Evolutionary conservation across 1,284 basidiomycete genomes (phyloP).

Genomic region (Puccinia coronata): DNA sequence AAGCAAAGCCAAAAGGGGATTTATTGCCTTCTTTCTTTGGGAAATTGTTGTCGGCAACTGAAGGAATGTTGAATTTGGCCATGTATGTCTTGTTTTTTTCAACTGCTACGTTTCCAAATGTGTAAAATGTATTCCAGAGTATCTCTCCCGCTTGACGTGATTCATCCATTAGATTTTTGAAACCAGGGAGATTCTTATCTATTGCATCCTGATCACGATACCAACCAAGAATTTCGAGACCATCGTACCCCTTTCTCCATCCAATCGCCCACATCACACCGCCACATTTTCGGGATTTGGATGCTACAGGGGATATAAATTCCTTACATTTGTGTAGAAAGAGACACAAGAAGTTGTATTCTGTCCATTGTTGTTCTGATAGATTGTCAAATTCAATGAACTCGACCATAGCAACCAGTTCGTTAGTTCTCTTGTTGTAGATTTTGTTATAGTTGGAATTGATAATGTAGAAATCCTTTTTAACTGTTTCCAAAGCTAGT

Average conservation of each 20-base stretch:
- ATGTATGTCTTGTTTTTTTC: background rate
- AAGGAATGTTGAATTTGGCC: background rate
- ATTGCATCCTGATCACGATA: background rate
- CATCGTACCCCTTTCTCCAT: no score
- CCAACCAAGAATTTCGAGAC: background rate
- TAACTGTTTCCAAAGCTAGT: background rate
- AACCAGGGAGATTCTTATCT: no score
- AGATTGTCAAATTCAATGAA: background rate
- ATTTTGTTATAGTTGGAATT: slow-evolving; percentile 4
- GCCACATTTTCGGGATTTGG: background rate
- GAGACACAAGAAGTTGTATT: background rate
- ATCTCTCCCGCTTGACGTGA: background rate
- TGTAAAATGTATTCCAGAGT: no score
- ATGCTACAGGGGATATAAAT: no score
- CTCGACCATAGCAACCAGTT: background rate
- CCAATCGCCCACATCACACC: background rate
- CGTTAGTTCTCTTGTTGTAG: background rate
- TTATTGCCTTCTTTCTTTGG: background rate
- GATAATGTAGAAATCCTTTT: background rate
- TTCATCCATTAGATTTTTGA: background rate
- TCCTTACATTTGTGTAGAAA: slow-evolving; percentile 8
- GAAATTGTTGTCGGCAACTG: no score
- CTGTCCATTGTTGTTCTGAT: background rate
- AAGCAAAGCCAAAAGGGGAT: slow-evolving; percentile 21
- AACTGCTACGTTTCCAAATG: background rate